Conservation (phyloP, 805 yeast species). For the Sporopachydermia quercuum region DNA sequence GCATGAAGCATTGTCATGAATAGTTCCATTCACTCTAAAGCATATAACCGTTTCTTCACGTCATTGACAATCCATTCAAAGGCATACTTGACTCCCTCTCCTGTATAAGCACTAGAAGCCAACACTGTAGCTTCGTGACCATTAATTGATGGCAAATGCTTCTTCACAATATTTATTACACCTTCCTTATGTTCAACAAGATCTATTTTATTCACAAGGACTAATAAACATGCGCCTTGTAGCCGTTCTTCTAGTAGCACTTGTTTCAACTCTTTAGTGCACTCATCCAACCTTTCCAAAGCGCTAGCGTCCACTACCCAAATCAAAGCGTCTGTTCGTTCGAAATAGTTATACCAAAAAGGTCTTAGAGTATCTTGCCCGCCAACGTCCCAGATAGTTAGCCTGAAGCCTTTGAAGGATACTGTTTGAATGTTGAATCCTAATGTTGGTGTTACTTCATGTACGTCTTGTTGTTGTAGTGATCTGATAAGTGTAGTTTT, state of each 20-base stretch:
- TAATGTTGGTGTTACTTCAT: conserved; percentile 68
- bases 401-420: conserved; percentile 11
- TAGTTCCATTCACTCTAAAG: conserved; percentile 13
- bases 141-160: conserved; percentile 17
- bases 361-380: conserved; percentile 75
- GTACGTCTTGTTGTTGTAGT: conserved; percentile 33
- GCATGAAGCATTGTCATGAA: no score
- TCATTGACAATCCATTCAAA: conserved; percentile 30
- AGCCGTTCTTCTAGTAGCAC: conserved; percentile 54
- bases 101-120: conserved; percentile 35
- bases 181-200: conserved; percentile 18
- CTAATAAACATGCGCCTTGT: conserved; percentile 50
- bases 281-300: conserved; percentile 47
- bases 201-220: conserved; percentile 68
- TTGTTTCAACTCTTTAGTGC: conserved; percentile 45
- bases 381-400: conserved; percentile 67
- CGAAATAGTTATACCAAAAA: conserved; percentile 91
- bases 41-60: conserved; percentile 24
- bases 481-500: conserved; percentile 69
- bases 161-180: conserved; percentile 5
- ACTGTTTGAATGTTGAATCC: conserved; percentile 74
- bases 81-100: conserved; percentile 24
- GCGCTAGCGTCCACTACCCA: conserved; percentile 76
- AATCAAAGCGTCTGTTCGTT: conserved; percentile 57
- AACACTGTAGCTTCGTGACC: conserved; percentile 27